Conservation (phyloP, 139 green algal species). For the Deuterostichococcus epilithicus region DNA sequence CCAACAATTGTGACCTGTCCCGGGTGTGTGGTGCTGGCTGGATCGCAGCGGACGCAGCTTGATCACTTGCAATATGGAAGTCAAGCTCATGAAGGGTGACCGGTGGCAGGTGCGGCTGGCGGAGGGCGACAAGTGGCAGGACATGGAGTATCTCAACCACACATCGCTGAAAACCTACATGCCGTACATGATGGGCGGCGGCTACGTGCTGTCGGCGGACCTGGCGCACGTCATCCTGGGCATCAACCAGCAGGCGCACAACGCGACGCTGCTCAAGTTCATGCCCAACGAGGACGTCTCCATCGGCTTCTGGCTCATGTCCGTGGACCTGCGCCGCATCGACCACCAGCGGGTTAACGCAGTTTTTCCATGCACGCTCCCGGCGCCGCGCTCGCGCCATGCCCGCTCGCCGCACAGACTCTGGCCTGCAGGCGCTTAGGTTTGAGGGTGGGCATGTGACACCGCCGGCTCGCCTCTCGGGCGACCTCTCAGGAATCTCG, state of each 20-base stretch:
- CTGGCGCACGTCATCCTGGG: constrained; percentile 15
- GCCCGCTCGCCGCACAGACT: no score
- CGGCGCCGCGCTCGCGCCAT: no score
- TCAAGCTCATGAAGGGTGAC: no score
- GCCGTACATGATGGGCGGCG: constrained; percentile 14
- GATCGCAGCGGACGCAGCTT: not conserved
- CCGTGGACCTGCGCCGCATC: constrained; percentile 5
- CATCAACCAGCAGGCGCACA: not conserved
- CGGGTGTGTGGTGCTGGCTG: not conserved
- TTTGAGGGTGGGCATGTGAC: no score
- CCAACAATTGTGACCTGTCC: no score
- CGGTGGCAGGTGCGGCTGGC: not conserved
- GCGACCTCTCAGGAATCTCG: no score
- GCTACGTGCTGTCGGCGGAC: constrained; percentile 16
- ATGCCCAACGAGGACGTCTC: constrained; percentile 9
- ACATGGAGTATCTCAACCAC: constrained; percentile 10
- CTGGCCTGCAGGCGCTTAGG: no score
- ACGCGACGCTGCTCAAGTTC: not conserved
- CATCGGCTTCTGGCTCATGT: constrained; percentile 18
- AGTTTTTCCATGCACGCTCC: not conserved
- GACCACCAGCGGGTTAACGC: constrained; percentile 1
- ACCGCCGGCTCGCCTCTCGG: no score
- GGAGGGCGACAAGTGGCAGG: not conserved
- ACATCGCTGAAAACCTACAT: constrained; percentile 16
- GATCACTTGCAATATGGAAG: no score